These are phyloP conservation scores for Coelastrella sp. DNA, from an alignment of 139 green algal species.

Conservation along the genomic window DNA sequence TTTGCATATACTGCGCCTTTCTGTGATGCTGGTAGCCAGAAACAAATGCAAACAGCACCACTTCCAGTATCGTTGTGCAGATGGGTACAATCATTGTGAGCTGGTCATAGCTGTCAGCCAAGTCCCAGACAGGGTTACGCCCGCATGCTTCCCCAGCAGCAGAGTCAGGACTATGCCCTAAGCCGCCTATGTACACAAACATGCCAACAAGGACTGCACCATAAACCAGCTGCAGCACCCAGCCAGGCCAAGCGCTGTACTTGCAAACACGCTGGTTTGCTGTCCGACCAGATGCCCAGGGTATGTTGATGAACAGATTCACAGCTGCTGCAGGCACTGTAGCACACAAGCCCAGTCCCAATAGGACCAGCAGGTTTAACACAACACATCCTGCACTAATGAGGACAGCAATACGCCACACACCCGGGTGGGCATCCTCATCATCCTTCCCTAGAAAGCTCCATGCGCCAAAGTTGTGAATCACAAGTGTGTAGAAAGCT, in stretches of 20 bases:
- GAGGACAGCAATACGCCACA: neutral
- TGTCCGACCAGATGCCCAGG: neutral
- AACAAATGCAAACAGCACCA: neutral
- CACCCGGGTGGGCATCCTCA: neutral
- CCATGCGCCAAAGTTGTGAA: neutral
- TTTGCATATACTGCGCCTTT: neutral
- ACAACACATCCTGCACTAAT: neutral
- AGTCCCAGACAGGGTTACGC: neutral
- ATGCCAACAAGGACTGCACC: neutral
- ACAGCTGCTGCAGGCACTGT: neutral
- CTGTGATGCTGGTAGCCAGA: neutral
- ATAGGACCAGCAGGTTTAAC: neutral
- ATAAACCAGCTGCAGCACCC: neutral
- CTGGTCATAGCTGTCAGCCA: neutral
- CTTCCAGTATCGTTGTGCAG: neutral
- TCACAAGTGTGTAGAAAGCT: neutral
- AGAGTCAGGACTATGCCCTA: neutral
- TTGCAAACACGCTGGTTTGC: neutral
- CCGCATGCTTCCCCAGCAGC: neutral
- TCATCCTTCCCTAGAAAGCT: neutral
- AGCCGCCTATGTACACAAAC: neutral
- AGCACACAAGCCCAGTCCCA: neutral
- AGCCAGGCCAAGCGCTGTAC: neutral
- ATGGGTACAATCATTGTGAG: neutral
- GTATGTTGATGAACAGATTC: neutral